Evolutionary conservation across 2,329 filamentous ascomycete species (phyloP).

Genomic region (Aspergillus pseudoterreus): DNA sequence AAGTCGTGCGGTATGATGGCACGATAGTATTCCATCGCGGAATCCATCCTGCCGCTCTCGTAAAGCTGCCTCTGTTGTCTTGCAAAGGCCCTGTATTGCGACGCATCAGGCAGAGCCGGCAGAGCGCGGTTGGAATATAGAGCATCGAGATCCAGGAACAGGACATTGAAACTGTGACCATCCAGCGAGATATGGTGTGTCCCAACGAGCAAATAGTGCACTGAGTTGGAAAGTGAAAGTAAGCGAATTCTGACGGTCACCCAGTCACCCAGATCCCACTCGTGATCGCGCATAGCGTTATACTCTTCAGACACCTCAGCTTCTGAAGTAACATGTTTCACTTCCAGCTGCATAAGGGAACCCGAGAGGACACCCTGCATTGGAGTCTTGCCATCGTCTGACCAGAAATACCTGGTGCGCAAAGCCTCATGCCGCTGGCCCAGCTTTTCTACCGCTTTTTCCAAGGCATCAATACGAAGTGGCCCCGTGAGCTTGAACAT

Average conservation of each 20-base stretch:
- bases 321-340: not conserved
- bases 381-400: constrained; percentile 10
- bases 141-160: constrained; percentile 44
- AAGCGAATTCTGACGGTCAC: constrained; percentile 21
- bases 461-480: constrained; percentile 28
- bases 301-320: not conserved
- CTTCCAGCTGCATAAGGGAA: not conserved
- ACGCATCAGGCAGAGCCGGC: constrained; percentile 28
- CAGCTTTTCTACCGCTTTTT: constrained; percentile 31
- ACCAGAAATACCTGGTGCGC: constrained; percentile 24
- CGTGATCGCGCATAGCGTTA: not conserved
- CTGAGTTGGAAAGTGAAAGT: constrained; percentile 11
- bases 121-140: constrained; percentile 38
- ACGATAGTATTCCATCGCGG: no score
- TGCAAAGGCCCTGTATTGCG: no score
- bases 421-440: constrained; percentile 30
- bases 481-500: not conserved
- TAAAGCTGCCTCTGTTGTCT: no score
- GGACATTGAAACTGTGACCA: constrained; percentile 42
- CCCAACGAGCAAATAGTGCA: constrained; percentile 42
- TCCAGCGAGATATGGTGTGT: constrained; percentile 53
- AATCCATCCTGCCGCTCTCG: no score
- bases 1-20: no score
- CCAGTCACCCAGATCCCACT: constrained; percentile 40
- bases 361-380: constrained; percentile 5